Conservation (phyloP, 2,329 filamentous ascomycete species). For the Colletotrichum musae region DNA sequence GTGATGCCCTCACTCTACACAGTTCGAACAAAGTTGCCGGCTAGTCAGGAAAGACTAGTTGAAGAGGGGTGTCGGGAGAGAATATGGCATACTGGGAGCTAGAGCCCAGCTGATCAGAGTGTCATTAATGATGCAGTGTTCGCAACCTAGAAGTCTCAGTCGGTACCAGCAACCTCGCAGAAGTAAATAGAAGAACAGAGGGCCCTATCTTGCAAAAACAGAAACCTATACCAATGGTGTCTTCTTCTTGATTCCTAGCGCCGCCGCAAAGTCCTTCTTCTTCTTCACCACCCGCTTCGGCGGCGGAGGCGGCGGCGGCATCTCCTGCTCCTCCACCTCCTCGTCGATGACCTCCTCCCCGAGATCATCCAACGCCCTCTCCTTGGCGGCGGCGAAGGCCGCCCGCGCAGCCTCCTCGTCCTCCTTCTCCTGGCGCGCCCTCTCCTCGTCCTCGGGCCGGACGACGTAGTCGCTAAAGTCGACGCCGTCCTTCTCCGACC, state of each 20-base stretch:
- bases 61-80: too few relatives aligned
- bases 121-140: too few relatives aligned
- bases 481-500: constrained; percentile 77
- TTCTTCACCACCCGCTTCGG: constrained; percentile 83
- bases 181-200: too few relatives aligned
- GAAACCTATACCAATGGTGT: constrained; percentile 64
- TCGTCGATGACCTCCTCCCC: constrained; percentile 62
- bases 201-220: not conserved
- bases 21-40: too few relatives aligned
- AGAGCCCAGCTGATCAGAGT: too few relatives aligned
- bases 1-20: too few relatives aligned
- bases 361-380: constrained; percentile 63
- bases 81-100: too few relatives aligned
- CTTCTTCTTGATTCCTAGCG: constrained; percentile 92
- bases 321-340: constrained; percentile 41
- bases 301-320: constrained; percentile 63
- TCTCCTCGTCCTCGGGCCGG: constrained; percentile 70
- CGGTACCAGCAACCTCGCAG: too few relatives aligned
- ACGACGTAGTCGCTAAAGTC: constrained; percentile 70
- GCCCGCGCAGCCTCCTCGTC: constrained; percentile 84
- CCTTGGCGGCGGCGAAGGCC: constrained; percentile 79
- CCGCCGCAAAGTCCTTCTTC: constrained; percentile 84
- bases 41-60: too few relatives aligned
- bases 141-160: too few relatives aligned
- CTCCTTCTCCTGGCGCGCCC: constrained; percentile 80